Evolutionary conservation across 768 basidiomycete species (phyloP).

Genomic region (Strobilomyces dryophilus): DNA sequence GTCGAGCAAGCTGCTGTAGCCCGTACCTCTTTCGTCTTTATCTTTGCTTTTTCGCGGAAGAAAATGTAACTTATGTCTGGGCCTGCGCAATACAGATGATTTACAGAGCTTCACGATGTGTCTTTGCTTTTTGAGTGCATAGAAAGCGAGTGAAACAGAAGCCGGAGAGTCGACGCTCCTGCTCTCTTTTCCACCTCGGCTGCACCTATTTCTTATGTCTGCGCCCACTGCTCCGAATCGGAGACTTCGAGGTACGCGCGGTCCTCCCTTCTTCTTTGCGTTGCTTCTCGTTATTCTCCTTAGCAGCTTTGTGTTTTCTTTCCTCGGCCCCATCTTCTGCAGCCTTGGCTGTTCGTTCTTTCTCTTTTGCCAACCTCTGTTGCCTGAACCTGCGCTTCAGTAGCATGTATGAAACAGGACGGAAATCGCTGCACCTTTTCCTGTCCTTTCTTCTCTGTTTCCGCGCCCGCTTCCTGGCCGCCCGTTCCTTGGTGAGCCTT

Average conservation of each 20-base stretch:
- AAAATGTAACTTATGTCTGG: background rate
- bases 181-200: too few relatives aligned
- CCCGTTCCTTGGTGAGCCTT: constrained; percentile 77
- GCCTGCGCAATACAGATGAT: background rate
- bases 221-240: too few relatives aligned
- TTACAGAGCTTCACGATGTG: constrained; percentile 2
- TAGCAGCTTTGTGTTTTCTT: constrained; percentile 37
- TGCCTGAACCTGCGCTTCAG: constrained; percentile 44
- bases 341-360: constrained; percentile 78
- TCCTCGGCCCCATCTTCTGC: constrained; percentile 60
- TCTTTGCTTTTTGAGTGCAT: too few relatives aligned
- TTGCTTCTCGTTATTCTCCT: constrained; percentile 84
- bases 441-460: constrained; percentile 99
- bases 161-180: too few relatives aligned
- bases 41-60: background rate
- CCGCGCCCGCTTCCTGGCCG: constrained; percentile 88
- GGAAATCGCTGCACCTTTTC: constrained; percentile 62
- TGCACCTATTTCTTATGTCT: too few relatives aligned
- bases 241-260: constrained; percentile 59
- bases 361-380: constrained; percentile 91
- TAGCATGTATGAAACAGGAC: background rate
- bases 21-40: background rate
- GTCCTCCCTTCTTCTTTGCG: constrained; percentile 82
- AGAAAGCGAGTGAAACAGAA: too few relatives aligned
- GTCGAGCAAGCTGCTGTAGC: constrained; percentile 79